A percentile compares a stretch with the other conserved stretches of the same genome.
Evolutionary conservation across 2,329 filamentous ascomycete species (phyloP).

Genomic region (Keithomyces neogunnii): DNA sequence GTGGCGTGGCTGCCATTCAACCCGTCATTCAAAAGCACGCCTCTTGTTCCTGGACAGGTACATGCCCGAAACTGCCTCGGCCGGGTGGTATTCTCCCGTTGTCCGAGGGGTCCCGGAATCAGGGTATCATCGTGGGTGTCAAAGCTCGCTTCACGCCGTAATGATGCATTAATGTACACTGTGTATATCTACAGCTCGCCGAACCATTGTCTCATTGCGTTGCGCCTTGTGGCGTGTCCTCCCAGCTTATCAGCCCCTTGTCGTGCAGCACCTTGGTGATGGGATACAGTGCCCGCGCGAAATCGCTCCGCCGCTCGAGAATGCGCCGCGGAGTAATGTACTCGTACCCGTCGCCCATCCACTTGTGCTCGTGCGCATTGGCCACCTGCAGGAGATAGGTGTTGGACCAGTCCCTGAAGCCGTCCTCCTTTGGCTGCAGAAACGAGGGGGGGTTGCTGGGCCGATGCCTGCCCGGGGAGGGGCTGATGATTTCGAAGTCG

Average conservation of each 20-base stretch:
- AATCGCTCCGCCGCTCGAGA: background rate
- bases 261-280: background rate
- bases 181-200: no score
- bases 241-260: background rate
- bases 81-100: background rate
- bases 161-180: no score
- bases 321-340: background rate
- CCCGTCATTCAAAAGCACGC: conserved; percentile 18
- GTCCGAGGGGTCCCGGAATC: no score
- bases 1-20: conserved; percentile 16
- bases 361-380: background rate
- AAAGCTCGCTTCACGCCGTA: no score
- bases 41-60: conserved; percentile 27
- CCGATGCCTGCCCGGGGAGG: no score
- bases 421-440: background rate
- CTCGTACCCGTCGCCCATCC: background rate
- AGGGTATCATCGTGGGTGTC: no score
- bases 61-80: conserved; percentile 20
- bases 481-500: no score
- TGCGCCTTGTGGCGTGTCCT: no score
- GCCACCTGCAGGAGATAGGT: background rate
- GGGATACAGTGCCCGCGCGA: conserved; percentile 1
- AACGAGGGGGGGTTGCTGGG: no score
- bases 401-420: background rate
- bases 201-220: no score